phyloP scores from a whole-genome alignment of 2,329 filamentous ascomycete species.

The Beauveria caledonica region DNA sequence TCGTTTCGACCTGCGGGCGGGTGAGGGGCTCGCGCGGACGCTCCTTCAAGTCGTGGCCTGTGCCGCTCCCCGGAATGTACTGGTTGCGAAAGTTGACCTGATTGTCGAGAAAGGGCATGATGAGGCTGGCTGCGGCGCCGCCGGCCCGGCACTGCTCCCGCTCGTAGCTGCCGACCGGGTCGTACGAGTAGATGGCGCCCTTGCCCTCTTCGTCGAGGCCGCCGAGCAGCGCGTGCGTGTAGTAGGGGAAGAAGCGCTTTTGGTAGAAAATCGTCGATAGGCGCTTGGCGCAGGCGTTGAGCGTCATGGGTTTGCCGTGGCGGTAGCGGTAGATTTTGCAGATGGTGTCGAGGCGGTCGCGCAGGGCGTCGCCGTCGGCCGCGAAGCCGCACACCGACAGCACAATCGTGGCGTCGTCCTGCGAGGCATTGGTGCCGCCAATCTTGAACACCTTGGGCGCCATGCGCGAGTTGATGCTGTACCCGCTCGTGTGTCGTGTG shows the following conservation, averaged over 20 bases:
- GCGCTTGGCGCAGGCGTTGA: conserved; percentile 89
- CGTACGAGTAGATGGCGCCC: conserved; percentile 93
- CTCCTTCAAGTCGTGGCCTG: conserved; percentile 71
- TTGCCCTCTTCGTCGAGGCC: conserved; percentile 91
- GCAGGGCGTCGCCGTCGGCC: conserved; percentile 86
- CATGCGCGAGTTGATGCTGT: conserved; percentile 98
- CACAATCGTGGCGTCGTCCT: conserved; percentile 77
- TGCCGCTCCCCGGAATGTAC: conserved; percentile 79
- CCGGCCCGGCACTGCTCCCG: conserved; percentile 91
- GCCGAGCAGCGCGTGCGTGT: conserved; percentile 87
- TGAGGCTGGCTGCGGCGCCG: conserved; percentile 84
- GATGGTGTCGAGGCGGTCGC: conserved; percentile 85
- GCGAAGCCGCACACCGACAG: conserved; percentile 94
- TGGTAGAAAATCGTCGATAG: conserved; percentile 92
- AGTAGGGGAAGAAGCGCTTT: conserved; percentile 99
- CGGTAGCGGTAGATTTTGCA: conserved; percentile 99
- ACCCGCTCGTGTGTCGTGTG: conserved; percentile 89
- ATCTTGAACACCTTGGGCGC: conserved; percentile 96
- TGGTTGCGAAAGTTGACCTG: conserved; percentile 99
- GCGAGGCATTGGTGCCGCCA: conserved; percentile 78
- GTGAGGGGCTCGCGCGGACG: conserved; percentile 63
- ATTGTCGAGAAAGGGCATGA: conserved; percentile 99
- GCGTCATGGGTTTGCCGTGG: conserved; percentile 91
- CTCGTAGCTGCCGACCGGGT: conserved; percentile 96
- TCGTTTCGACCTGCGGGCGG: conserved; percentile 65